A percentile compares a stretch with the other conserved stretches of the same genome.
These are phyloP conservation scores for Rutidosis leptorrhynchoides DNA, from an alignment of 129 eudicot species.

Conservation along the genomic window DNA sequence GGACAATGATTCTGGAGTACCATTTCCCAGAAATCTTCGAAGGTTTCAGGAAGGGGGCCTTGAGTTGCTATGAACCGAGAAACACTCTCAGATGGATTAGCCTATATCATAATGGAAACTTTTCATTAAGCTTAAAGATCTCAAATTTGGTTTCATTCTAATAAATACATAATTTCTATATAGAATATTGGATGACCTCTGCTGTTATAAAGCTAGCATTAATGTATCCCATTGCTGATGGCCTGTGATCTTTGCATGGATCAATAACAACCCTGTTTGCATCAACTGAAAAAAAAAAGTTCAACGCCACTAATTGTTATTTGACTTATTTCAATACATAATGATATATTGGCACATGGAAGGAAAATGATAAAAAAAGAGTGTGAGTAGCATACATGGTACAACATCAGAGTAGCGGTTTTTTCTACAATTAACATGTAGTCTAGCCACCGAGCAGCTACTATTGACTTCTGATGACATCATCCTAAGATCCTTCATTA, in stretches of 20 bases:
- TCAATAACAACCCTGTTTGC: constrained; percentile 74
- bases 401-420: constrained; percentile 86
- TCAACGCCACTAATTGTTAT: not conserved
- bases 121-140: not conserved
- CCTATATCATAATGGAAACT: constrained; percentile 40
- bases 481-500: constrained; percentile 65
- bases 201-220: constrained; percentile 78
- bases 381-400: constrained; percentile 56
- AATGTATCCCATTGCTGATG: constrained; percentile 81
- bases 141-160: constrained; percentile 2
- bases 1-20: constrained; percentile 84
- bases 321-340: not conserved
- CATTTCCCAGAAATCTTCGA: constrained; percentile 99
- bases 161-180: constrained; percentile 1
- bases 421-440: constrained; percentile 55
- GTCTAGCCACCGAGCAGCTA: constrained; percentile 73
- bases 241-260: constrained; percentile 71
- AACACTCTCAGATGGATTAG: constrained; percentile 58
- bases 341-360: not conserved
- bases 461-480: constrained; percentile 50
- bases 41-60: constrained; percentile 90
- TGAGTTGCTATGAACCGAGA: constrained; percentile 97
- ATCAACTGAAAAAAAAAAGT: constrained; percentile 61
- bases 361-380: not conserved
- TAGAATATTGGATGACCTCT: constrained; percentile 18